Evolutionary conservation across 108 stramenopile species (phyloP).

Genomic region (Pseudonitzschia multiseries): DNA sequence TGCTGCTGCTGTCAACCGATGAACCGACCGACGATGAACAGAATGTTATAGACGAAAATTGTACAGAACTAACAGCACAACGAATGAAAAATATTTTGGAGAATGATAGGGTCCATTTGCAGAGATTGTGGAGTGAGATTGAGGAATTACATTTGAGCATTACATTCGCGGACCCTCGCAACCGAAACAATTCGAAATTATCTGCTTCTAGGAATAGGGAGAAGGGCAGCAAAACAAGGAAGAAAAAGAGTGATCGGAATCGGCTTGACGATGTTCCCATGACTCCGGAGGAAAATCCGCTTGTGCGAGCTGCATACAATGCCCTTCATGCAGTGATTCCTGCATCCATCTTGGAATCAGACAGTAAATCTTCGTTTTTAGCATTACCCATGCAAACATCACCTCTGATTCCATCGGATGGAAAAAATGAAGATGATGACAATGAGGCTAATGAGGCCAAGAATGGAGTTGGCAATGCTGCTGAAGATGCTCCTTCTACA

Average conservation of each 20-base stretch:
- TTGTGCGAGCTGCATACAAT: not conserved
- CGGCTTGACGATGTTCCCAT: not conserved
- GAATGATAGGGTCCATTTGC: not conserved
- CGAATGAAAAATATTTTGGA: not conserved
- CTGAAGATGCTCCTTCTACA: not conserved
- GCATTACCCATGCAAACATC: not conserved
- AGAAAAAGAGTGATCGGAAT: not conserved
- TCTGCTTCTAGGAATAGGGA: not conserved
- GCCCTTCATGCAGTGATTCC: not conserved
- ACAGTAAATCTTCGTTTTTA: not conserved
- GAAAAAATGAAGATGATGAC: not conserved
- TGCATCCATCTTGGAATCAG: not conserved
- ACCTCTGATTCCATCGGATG: not conserved
- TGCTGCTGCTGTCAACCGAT: not conserved
- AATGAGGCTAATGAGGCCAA: not conserved
- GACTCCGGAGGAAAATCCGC: constrained; percentile 5
- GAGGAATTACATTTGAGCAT: not conserved
- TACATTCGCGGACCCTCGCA: not conserved
- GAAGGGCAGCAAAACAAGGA: not conserved
- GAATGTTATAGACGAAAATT: not conserved
- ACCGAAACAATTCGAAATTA: not conserved
- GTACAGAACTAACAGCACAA: not conserved
- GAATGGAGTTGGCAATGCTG: not conserved
- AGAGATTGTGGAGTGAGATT: not conserved
- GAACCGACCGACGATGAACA: not conserved